Base-by-base conservation (phyloP, 768 basidiomycete genomes). In the Trametes cingulata region DNA sequence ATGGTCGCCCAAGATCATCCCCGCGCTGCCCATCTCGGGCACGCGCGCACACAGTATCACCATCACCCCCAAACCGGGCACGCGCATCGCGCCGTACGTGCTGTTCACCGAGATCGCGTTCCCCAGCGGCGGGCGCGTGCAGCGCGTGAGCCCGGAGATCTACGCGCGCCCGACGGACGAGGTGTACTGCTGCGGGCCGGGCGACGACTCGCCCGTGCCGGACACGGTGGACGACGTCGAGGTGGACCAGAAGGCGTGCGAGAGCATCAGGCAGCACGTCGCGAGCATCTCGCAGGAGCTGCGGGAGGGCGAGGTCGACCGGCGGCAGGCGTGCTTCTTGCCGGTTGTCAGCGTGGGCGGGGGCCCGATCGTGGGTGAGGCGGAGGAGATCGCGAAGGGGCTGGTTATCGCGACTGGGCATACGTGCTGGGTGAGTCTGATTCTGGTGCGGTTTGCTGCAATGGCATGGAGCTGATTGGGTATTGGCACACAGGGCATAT, bases 151-250 rank as follows among this genome's bases (percentile, higher is more conserved):
- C 4, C 87, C 88, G 9, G 88, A 91, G 70, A 86, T 90, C 39
- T 90, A 91, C 67, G 83, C 87, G 2, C 84, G 88, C 0, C 86
- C 87, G 33, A 79, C 82, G 45, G 81, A 83, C 65, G 85, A 88
- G 68, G 82, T 90, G 14, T 89, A 88, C 69, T 87, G 85, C 19
- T 95, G 92, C 72, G 90, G 91, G 2, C 83, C 88, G 7, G 88
- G 88, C 20, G 92, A 95, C 71, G 81, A 86, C 67, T 80, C 80
- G 3, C 77, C 81, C 2, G 82, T 96, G 6, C 91, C 92, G 1
- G 69, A 75, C 0, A 83, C 76, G 22, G 90, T 93, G 9, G 88
- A 93, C 60, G 80, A 85, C n/a, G 91, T 94, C 2, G 67, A 71
- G 15, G 82, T 88, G 9, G 85, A 88, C 52, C 48, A 73, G 13